Evolutionary conservation across 768 basidiomycete species (phyloP), one percentile per base, ranked within the genome.

Genomic region (Asterophora lycoperdoides): DNA sequence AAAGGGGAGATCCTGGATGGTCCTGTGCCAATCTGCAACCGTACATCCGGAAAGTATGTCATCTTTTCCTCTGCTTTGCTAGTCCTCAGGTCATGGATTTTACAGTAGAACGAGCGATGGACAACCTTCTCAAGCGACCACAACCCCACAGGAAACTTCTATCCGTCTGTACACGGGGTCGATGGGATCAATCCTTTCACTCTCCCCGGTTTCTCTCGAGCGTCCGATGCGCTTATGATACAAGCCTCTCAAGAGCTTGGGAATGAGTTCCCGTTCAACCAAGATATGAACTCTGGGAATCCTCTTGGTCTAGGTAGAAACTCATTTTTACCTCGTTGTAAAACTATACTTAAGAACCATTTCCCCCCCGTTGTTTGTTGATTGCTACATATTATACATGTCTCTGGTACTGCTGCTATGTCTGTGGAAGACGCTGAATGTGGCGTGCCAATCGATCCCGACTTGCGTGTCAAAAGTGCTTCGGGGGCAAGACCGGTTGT

Each of bases 281-380:
- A 59, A 11, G 77, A 78, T 54, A 62, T 63, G 48, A 75, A 76
- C 51, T 65, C 68, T 19, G 76, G 77, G 11, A 60, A 56, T 8
- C 66, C 67, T 0, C 46, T 75, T 6, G 77, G 77, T 4, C 42
- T 75, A 33, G 68, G 75, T 74, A 29, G 43, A n/a, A n/a, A n/a
- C n/a, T n/a, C n/a, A n/a, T n/a, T n/a, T n/a, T n/a, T n/a, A n/a
- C n/a, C n/a, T n/a, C n/a, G n/a, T n/a, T n/a, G n/a, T n/a, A n/a
- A n/a, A n/a, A n/a, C n/a, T n/a, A n/a, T n/a, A n/a, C n/a, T n/a
- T n/a, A n/a, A n/a, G n/a, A n/a, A n/a, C n/a, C n/a, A n/a, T n/a
- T n/a, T n/a, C n/a, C 61, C 61, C 2, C 45, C 60, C 26, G 57
- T 56, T 13, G 48, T n/a, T n/a, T n/a, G n/a, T n/a, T n/a, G n/a